Evolutionary conservation across 2,329 filamentous ascomycete species (phyloP), one percentile per base, ranked within the genome.

Genomic region (Xenoacremonium recifei): DNA sequence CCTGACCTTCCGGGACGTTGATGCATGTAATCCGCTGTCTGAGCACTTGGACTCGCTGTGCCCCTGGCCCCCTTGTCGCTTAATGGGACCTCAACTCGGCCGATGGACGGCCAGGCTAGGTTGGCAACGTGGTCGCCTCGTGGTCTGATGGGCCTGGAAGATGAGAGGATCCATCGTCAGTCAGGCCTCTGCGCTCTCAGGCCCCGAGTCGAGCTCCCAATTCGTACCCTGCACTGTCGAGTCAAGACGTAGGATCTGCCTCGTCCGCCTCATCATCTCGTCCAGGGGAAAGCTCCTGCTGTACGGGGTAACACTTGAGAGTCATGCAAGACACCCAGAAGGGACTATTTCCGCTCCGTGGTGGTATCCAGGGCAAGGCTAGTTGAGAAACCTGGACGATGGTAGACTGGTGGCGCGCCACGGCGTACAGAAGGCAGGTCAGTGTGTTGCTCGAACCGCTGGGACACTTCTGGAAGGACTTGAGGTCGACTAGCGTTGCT

Each of bases 341-440:
- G 51, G 46, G 44, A 45, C 43, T 34, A 43, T 33, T 37, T 42
- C 37, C 39, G 45, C 37, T 44, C 47, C 45, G 48, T 33, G 46
- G 43, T 48, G 42, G 43, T 42, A 36, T 50, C 49, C 54, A 53
- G 44, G 45, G 42, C 37, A 23, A 44, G 49, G 39, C 40, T 57
- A 57, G 50, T 34, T n/a, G n/a, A n/a, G 40, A 49, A 48, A 47
- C 42, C 40, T 57, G 53, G 52, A 36, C 9, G 40, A 12, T 40
- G 35, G 37, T 52, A 40, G 49, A 32, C 53, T 49, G 36, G 50
- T n/a, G n/a, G n/a, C n/a, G n/a, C 53, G 53, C 53, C 47, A 56
- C 49, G 16, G 29, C n/a, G n/a, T n/a, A n/a, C n/a, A n/a, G n/a
- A n/a, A n/a, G n/a, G n/a, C n/a, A n/a, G n/a, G n/a, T n/a, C n/a